These are phyloP conservation scores for Amanita rubescens DNA, from an alignment of 768 basidiomycete species.

Conservation along the genomic window DNA sequence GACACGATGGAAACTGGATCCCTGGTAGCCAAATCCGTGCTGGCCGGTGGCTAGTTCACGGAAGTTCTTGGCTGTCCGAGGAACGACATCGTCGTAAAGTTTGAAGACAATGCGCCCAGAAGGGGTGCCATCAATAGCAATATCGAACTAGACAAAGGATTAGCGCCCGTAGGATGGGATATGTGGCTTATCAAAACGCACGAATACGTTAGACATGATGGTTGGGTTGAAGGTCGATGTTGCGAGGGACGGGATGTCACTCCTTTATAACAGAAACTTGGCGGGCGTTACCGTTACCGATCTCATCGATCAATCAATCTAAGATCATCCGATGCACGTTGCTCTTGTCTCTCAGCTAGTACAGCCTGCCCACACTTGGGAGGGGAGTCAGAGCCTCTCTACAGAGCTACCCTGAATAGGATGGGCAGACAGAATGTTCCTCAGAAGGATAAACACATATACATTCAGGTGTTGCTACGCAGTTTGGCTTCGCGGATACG, in stretches of 20 bases:
- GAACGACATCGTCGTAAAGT: conserved; percentile 75
- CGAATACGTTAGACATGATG: conserved; percentile 33
- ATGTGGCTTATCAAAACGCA: conserved; percentile 16
- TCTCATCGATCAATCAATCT: conserved; percentile 8
- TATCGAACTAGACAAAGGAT: conserved; percentile 49
- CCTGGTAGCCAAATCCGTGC: conserved; percentile 68
- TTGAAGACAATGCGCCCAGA: conserved; percentile 71
- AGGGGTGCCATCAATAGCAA: conserved; percentile 34
- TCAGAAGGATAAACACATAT: no score
- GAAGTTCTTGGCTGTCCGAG: conserved; percentile 77
- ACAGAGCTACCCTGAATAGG: background rate
- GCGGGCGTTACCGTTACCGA: conserved; percentile 5
- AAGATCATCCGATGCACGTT: conserved; percentile 1
- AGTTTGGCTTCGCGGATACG: no score
- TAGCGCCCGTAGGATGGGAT: background rate
- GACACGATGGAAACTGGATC: conserved; percentile 69
- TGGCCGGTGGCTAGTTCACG: conserved; percentile 78
- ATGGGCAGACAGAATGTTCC: no score
- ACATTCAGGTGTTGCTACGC: no score
- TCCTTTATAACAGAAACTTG: background rate
- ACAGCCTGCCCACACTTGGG: no score
- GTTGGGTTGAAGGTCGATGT: background rate
- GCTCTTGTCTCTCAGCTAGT: background rate
- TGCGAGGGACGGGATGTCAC: background rate
- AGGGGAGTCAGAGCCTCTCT: background rate